Percentiles rank a stretch among this genome's conserved stretches.
These are phyloP conservation scores for Chenopodium quinoa DNA, from an alignment of 148 eudicot species.

Conservation along the genomic window DNA sequence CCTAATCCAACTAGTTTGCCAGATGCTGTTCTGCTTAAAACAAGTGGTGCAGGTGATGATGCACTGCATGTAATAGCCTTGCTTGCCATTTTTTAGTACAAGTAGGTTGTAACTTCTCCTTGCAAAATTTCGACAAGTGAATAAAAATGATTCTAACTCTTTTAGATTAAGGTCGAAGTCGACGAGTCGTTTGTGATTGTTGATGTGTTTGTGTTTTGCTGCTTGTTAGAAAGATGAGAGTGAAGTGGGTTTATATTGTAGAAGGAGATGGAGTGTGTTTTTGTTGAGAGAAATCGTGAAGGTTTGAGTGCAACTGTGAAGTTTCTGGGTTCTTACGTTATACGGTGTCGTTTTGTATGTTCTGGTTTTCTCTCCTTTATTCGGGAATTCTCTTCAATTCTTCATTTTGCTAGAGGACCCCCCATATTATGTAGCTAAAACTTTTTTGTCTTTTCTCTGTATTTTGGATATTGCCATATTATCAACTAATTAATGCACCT, in stretches of 20 bases:
- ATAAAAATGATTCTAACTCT: not conserved
- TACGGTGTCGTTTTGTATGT: constrained; percentile 8
- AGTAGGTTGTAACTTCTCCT: not conserved
- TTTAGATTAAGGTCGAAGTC: too few relatives aligned
- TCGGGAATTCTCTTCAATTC: constrained; percentile 21
- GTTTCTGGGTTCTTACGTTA: constrained; percentile 1
- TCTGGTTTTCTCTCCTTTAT: constrained; percentile 7
- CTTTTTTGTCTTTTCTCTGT: too few relatives aligned
- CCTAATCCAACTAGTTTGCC: not conserved
- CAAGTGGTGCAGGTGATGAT: constrained; percentile 20
- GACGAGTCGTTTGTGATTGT: too few relatives aligned
- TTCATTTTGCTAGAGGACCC: not conserved
- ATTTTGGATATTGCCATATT: too few relatives aligned
- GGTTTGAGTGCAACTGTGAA: constrained; percentile 23
- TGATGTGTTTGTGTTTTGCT: not conserved
- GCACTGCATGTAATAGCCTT: constrained; percentile 24
- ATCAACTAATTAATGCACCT: too few relatives aligned
- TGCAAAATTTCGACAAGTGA: not conserved
- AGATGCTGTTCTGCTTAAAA: constrained; percentile 12
- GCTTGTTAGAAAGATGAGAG: too few relatives aligned
- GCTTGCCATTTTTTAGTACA: constrained; percentile 28
- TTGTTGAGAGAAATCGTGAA: constrained; percentile 16
- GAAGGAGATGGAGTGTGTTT: not conserved
- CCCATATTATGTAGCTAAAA: too few relatives aligned
- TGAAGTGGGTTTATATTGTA: not conserved